Evolutionary conservation across 2,329 filamentous ascomycete species (phyloP), one percentile per base, ranked within the genome.

Genomic region (Ambrosiella cleistominuta): DNA sequence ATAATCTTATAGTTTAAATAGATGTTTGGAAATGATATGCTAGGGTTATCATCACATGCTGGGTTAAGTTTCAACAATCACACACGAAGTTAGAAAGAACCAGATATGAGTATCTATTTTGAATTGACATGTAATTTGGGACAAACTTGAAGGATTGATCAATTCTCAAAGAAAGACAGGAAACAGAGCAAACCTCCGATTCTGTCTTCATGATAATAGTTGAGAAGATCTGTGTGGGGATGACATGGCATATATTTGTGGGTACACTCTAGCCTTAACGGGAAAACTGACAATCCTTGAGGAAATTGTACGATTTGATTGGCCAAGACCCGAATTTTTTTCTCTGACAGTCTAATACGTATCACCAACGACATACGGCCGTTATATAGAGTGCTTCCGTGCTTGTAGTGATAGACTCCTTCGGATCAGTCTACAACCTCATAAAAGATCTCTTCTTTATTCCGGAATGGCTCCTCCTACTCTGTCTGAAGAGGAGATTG

Each of bases 401-500:
- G 7, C 9, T 17, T 39, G 42, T 37, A 36, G 38, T n/a, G 13
- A 53, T 4, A n/a, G 27, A 53, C 1, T 38, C 35, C 12, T 53
- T 36, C n/a, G 9, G 9, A 11, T 53, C 35, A 13, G 19, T 35
- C 19, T 42, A 42, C 15, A 38, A 12, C 19, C n/a, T 11, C 36
- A 38, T 39, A 11, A 39, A 17, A 4, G 7, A 13, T 15, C n/a
- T 40, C 17, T 38, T 19, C 38, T 19, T 17, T 17, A 11, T 17
- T 39, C 13, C 27, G 17, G 39, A 58, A 77, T 78, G 70, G 71
- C 75, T 36, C 75, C 75, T 36, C 75, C 74, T 19, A 72, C 74
- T 61, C 73, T 91, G 54, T 79, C 79, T 54, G 82, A 86, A 67
- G 90, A 95, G 57, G 81, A 89, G 69, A 84, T 94, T 65, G 90